phyloP scores from a whole-genome alignment of 352 stramenopile species.

The Pythium pyrilobum region DNA sequence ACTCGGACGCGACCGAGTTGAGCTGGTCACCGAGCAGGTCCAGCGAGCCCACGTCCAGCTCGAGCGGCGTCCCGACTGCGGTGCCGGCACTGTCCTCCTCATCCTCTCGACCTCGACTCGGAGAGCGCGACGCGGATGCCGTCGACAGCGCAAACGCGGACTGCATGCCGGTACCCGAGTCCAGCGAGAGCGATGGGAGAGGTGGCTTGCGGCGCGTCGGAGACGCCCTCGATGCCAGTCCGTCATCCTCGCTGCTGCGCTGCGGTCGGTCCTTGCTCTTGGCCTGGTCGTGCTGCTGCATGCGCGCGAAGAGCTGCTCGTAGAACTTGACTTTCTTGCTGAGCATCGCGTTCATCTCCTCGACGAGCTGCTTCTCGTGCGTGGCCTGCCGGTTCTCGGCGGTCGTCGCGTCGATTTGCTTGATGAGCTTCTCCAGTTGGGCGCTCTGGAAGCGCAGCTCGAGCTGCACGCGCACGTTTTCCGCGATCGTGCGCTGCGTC shows the following conservation, averaged over 20 bases:
- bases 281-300: conserved; percentile 44
- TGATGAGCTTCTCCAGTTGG: conserved; percentile 48
- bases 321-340: conserved; percentile 67
- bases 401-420: conserved; percentile 36
- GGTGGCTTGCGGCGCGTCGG: conserved; percentile 28
- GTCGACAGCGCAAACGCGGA: conserved; percentile 14
- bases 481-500: conserved; percentile 55
- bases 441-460: conserved; percentile 57
- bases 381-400: conserved; percentile 30
- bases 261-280: conserved; percentile 7
- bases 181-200: conserved; percentile 23
- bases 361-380: conserved; percentile 49
- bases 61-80: neutral
- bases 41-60: conserved; percentile 10
- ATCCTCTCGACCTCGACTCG: neutral
- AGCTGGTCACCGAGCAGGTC: conserved; percentile 29
- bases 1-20: conserved; percentile 28
- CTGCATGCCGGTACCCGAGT: conserved; percentile 11
- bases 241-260: neutral
- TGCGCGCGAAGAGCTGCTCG: conserved; percentile 57
- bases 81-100: neutral
- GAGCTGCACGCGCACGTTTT: conserved; percentile 58
- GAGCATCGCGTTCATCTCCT: conserved; percentile 54
- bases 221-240: neutral
- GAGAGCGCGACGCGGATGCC: conserved; percentile 14